Base-by-base conservation (phyloP, 1,284 basidiomycete genomes). In the Earliella scabrosa region DNA sequence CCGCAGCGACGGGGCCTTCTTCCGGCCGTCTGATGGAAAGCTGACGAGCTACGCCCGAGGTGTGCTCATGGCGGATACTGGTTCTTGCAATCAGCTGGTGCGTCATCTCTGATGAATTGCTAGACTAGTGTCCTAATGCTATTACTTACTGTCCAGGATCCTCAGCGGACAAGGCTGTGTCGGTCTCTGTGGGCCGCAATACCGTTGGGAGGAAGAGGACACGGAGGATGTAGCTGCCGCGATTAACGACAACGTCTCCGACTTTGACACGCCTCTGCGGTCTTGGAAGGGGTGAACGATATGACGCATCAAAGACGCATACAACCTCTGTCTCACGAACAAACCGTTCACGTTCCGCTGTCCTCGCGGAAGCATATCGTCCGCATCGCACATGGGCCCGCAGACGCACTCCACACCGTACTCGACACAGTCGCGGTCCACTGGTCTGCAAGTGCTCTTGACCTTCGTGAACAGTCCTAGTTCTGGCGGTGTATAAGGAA, bases 181-280 rank as follows among this genome's bases (percentile, higher is more conserved):
- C 47, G 90, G 91, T 23, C 69, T 92, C n/a, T 92, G 89, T 69
- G 91, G 91, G 46, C 91, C 91, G 10, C 82, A 88, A 21, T 83
- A 85, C 66, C 79, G 87, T 59, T 92, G 90, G 91, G 90, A 92
- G 68, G 90, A 92, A 72, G 83, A 86, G 55, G 85, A 86, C 35
- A 77, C 77, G 20, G 87, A 87, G 66, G 88, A 86, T 75, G 77
- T 75, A 11, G 67, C 76, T 5, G 46, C 65, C 47, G 65, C 78
- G 16, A 80, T 81, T 61, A 77, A 73, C 56, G 73, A 74, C 56
- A 72, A 76, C 67, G 77, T 82, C 47, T 73, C 77, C 8, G 73
- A 75, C 9, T 79, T 77, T 4, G 82, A 82, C 23, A 79, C 77
- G 16, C 76, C 90, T 36, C 80, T 84, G 2, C 94, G 92, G 92